Base-by-base conservation (phyloP, 164 flowering plant genomes). In the Echeveria elegans region DNA sequence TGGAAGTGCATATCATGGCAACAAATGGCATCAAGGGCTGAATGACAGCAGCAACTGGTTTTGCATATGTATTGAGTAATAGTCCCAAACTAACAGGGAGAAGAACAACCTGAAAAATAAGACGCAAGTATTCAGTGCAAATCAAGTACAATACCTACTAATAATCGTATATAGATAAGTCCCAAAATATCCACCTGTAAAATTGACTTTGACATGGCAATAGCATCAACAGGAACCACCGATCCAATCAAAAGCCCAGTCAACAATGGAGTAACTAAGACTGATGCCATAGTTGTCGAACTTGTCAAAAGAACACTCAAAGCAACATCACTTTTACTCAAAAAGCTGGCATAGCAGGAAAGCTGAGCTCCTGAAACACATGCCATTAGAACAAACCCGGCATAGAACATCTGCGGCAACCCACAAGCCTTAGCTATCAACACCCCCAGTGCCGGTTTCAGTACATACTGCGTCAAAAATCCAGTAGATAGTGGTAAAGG, bases 341-440 rank as follows among this genome's bases (percentile, higher is more conserved):
- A 79, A 75, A 85, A 90, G 69, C 89, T 90, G 29, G 94, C 98
- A 67, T 93, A 93, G 78, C 94, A 90, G 12, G 97, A 89, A 19
- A 93, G 79, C 73, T 93, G 98, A 71, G 98, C 98, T 58, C 96
- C 96, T 7, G 94, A 78, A 61, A 93, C 98, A 78, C 98, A 93
- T 64, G 88, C 63, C 68, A 79, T 93, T 70, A 93, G 89, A 48
- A 93, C 79, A 74, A 90, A 93, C 60, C 98, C 98, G 0, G 98
- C 88, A 76, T 84, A 85, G 79, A 89, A 93, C 80, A 86, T 78
- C 15, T 72, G 78, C n/a, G 97, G 78, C 71, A 86, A 73, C 67
- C 88, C 84, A 38, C 84, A 88, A 41, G 82, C 85, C 65, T 73
- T 85, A 23, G 96, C 98, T 65, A 90, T 67, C 69, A 89, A 73